Conservation (phyloP, 331 rosid genomes). For the Saraca asoca region DNA sequence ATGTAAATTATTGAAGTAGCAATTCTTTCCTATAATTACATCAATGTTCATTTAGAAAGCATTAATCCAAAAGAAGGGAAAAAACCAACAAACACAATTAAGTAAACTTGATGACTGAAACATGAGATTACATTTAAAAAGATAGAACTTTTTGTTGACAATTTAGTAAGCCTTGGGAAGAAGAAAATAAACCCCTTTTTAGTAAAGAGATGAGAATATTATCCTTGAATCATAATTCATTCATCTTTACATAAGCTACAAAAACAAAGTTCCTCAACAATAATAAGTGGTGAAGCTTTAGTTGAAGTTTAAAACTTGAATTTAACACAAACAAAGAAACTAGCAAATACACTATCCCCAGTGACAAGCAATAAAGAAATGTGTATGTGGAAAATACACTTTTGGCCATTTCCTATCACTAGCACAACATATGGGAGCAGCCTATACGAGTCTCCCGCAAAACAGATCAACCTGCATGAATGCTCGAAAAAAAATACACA, state of each 20-base stretch:
- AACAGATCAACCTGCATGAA: slow-evolving; percentile 12
- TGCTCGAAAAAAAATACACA: not conserved
- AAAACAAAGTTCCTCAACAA: too few relatives aligned
- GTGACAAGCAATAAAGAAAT: slow-evolving; percentile 9
- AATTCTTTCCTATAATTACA: slow-evolving; percentile 74
- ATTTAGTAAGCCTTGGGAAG: too few relatives aligned
- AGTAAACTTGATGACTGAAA: slow-evolving; percentile 7
- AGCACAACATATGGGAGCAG: slow-evolving; percentile 21
- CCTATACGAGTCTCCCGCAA: slow-evolving; percentile 3
- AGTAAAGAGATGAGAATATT: too few relatives aligned
- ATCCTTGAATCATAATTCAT: too few relatives aligned
- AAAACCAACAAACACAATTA: not conserved
- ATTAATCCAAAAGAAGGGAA: slow-evolving; percentile 7
- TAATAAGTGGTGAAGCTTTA: too few relatives aligned
- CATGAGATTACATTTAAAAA: slow-evolving; percentile 11
- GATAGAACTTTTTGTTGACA: too few relatives aligned
- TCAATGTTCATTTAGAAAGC: slow-evolving; percentile 25
- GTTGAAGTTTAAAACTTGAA: too few relatives aligned
- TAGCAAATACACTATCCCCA: slow-evolving; percentile 2
- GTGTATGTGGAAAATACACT: slow-evolving; percentile 10
- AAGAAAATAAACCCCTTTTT: too few relatives aligned
- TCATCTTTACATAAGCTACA: too few relatives aligned
- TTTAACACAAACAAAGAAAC: too few relatives aligned
- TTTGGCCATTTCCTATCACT: slow-evolving; percentile 2
- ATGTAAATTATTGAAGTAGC: slow-evolving; percentile 85